A percentile compares a stretch with the other conserved stretches of the same genome.
Conservation (phyloP, 192 early-diverging fungal species). For the Rhizophagus clarus region DNA sequence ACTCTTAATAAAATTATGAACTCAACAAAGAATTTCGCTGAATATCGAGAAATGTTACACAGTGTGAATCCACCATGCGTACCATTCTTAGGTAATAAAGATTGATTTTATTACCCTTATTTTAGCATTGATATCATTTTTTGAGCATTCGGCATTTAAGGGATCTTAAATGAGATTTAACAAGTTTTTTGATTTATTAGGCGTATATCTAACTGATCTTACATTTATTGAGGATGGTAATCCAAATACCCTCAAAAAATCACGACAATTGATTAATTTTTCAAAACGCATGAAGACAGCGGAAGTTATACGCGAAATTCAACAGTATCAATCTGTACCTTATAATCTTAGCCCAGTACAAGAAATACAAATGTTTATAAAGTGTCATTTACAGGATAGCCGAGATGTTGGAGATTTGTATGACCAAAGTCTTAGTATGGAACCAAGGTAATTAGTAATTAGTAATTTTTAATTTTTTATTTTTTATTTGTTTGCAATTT, state of each 20-base stretch:
- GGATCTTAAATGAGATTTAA: too few relatives aligned
- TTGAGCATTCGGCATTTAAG: too few relatives aligned
- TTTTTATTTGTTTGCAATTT: constrained; percentile 20
- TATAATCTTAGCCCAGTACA: constrained; percentile 79
- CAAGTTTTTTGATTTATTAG: constrained; percentile 29
- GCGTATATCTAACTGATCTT: constrained; percentile 88
- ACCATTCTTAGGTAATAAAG: constrained; percentile 65
- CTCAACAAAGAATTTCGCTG: constrained; percentile 79
- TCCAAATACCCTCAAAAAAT: constrained; percentile 67
- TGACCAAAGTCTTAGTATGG: constrained; percentile 74
- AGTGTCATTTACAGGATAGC: constrained; percentile 65
- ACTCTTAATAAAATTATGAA: constrained; percentile 76
- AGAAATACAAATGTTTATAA: constrained; percentile 85
- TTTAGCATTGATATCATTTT: too few relatives aligned
- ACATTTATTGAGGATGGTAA: constrained; percentile 96
- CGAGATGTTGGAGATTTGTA: constrained; percentile 77
- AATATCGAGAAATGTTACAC: constrained; percentile 83
- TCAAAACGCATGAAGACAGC: constrained; percentile 88
- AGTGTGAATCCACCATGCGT: constrained; percentile 83
- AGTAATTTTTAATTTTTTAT: too few relatives aligned
- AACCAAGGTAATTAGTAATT: constrained; percentile 71
- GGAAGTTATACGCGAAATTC: constrained; percentile 88
- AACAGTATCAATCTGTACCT: constrained; percentile 88
- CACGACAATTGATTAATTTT: constrained; percentile 86
- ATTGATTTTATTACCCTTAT: too few relatives aligned